Percentiles rank a stretch among this genome's conserved stretches.
Conservation (phyloP, 2,329 filamentous ascomycete species). For the Diaporthe australafricana region DNA sequence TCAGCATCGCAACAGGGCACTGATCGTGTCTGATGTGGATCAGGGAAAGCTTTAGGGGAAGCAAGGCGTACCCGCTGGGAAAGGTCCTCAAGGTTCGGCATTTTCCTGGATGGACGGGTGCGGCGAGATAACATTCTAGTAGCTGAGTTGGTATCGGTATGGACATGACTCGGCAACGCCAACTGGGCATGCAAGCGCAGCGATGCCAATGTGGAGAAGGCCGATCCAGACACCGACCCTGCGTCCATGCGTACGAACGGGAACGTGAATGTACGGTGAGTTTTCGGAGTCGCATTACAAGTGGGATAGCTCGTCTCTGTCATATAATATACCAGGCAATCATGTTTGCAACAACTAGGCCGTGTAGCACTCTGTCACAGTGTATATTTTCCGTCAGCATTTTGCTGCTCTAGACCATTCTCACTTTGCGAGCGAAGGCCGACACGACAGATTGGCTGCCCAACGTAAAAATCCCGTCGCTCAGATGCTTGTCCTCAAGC, state of each 20-base stretch:
- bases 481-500: background rate
- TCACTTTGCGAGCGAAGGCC: background rate
- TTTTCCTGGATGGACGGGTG: background rate
- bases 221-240: slow-evolving; percentile 13
- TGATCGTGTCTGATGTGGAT: slow-evolving; percentile 1
- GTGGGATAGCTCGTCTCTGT: background rate
- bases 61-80: background rate
- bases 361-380: background rate
- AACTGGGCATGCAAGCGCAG: background rate
- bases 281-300: background rate
- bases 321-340: too few relatives aligned
- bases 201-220: slow-evolving; percentile 19
- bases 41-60: background rate
- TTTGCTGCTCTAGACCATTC: background rate
- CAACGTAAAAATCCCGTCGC: background rate
- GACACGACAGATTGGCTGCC: background rate
- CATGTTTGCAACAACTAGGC: too few relatives aligned
- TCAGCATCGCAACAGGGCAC: background rate
- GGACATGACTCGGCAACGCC: slow-evolving; percentile 8
- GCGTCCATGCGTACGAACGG: background rate
- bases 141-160: background rate
- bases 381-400: background rate
- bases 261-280: slow-evolving; percentile 13
- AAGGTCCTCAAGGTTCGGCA: background rate
- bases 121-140: background rate